Conservation (phyloP, 2,329 filamentous ascomycete genomes). For the Hymenoscyphus fraxineus region DNA sequence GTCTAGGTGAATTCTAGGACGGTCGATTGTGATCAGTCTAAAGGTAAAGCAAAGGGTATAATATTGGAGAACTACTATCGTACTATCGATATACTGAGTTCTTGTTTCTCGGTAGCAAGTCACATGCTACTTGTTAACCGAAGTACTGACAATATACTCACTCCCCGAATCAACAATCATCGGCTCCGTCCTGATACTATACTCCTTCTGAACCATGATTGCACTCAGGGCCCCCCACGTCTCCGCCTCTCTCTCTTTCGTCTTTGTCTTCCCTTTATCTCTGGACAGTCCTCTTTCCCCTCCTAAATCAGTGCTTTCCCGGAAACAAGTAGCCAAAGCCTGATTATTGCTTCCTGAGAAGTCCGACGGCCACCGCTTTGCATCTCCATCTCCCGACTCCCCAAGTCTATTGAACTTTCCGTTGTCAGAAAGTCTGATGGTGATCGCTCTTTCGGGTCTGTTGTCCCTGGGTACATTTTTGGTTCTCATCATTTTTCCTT, state of each 20-base stretch:
- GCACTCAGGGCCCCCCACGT: background rate
- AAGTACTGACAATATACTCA: slow-evolving; percentile 1
- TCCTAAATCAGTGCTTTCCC: background rate
- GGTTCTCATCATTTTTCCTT: no score
- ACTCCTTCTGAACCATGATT: slow-evolving; percentile 9
- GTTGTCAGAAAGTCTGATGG: background rate
- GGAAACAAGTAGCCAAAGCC: background rate
- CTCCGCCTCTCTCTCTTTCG: background rate
- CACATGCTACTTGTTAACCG: no score
- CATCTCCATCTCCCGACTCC: background rate
- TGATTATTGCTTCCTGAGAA: background rate
- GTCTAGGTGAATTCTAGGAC: no score
- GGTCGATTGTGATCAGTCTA: no score
- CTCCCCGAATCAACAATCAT: slow-evolving; percentile 1
- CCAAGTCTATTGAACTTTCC: background rate
- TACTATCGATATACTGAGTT: no score
- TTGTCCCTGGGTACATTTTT: background rate
- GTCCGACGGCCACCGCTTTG: background rate
- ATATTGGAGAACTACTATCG: no score
- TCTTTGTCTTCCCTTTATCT: background rate
- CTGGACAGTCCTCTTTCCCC: background rate
- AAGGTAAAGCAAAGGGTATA: no score
- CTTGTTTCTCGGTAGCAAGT: no score
- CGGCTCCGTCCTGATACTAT: slow-evolving; percentile 5
- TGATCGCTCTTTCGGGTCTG: background rate